Conservation (phyloP, 2,329 filamentous ascomycete genomes). For the Alternaria longipes region DNA sequence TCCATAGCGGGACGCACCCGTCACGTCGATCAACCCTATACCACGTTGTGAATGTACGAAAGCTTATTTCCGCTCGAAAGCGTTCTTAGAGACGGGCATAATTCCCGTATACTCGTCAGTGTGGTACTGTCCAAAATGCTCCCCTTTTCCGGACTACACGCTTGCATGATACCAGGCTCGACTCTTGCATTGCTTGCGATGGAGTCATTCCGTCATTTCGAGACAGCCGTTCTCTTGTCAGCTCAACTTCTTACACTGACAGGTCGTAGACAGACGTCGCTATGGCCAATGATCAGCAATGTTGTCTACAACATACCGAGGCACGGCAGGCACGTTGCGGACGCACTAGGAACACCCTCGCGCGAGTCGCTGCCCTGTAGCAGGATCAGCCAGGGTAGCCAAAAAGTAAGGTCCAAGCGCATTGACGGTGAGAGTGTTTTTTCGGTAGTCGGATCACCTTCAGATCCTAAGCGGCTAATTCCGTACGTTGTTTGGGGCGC, state of each 20-base stretch:
- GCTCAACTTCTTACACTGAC: slow-evolving; percentile 12
- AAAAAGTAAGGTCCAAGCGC: slow-evolving; percentile 6
- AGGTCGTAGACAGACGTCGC: slow-evolving; percentile 2
- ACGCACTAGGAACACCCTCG: slow-evolving; percentile 6
- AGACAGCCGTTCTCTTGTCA: slow-evolving; percentile 9
- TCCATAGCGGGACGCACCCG: slow-evolving; percentile 11
- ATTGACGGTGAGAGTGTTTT: neutral
- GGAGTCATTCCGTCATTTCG: neutral
- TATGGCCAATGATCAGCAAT: slow-evolving; percentile 3
- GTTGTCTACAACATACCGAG: slow-evolving; percentile 2
- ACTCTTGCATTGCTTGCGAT: neutral
- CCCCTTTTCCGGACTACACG: neutral
- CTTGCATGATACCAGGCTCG: neutral
- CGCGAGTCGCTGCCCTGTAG: slow-evolving; percentile 2
- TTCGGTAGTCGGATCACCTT: slow-evolving; percentile 2
- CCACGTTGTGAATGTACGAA: slow-evolving; percentile 5
- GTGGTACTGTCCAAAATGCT: neutral
- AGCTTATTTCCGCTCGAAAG: slow-evolving; percentile 7
- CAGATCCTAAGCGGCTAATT: neutral
- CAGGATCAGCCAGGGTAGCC: slow-evolving; percentile 1
- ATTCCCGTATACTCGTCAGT: neutral
- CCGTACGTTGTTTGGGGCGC: neutral
- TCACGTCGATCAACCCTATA: slow-evolving; percentile 13
- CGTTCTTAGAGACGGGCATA: neutral
- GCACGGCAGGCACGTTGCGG: neutral